A percentile compares a stretch with the other conserved stretches of the same genome.
Evolutionary conservation across 805 yeast genomes (phyloP).

Genomic region (Ogataea pilisensis): DNA sequence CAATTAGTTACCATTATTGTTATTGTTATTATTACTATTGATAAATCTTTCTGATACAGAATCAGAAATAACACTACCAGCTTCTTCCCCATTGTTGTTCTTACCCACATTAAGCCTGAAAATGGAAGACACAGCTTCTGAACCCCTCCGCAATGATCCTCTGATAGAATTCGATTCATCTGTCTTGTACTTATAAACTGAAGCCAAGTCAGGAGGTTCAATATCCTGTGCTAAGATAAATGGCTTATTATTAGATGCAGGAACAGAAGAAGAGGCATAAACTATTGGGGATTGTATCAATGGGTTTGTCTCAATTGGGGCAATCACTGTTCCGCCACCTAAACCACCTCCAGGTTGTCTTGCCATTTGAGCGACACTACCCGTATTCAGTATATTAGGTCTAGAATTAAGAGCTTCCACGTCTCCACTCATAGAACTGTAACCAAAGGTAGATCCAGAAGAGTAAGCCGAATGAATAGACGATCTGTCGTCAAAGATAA

Average conservation of each 20-base stretch:
- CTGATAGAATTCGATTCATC: slow-evolving; percentile 32
- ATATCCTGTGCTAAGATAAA: slow-evolving; percentile 28
- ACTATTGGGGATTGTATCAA: slow-evolving; percentile 10
- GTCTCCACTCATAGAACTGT: slow-evolving; percentile 14
- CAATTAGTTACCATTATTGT: too few relatives aligned
- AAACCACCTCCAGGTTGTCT: slow-evolving; percentile 19
- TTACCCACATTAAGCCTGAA: slow-evolving; percentile 23
- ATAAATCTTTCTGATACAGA: slow-evolving; percentile 27
- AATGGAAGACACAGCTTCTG: slow-evolving; percentile 37
- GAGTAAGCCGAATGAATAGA: slow-evolving; percentile 23
- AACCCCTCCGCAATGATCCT: slow-evolving; percentile 40
- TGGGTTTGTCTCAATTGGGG: slow-evolving; percentile 8
- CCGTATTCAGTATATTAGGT: slow-evolving; percentile 6
- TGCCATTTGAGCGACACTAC: slow-evolving; percentile 20
- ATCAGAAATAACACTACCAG: slow-evolving; percentile 21
- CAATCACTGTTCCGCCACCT: slow-evolving; percentile 1
- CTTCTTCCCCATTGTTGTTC: slow-evolving; percentile 13
- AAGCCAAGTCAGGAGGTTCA: slow-evolving; percentile 35
- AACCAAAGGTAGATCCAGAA: slow-evolving; percentile 8
- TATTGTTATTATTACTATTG: slow-evolving; percentile 1
- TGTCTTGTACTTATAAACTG: slow-evolving; percentile 32
- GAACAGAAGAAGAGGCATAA: background rate
- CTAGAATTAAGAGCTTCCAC: slow-evolving; percentile 18
- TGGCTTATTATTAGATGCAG: slow-evolving; percentile 9
- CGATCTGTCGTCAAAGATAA: slow-evolving; percentile 69